Conservation (phyloP, 2,329 filamentous ascomycete genomes). For the Xylaria sp. region DNA sequence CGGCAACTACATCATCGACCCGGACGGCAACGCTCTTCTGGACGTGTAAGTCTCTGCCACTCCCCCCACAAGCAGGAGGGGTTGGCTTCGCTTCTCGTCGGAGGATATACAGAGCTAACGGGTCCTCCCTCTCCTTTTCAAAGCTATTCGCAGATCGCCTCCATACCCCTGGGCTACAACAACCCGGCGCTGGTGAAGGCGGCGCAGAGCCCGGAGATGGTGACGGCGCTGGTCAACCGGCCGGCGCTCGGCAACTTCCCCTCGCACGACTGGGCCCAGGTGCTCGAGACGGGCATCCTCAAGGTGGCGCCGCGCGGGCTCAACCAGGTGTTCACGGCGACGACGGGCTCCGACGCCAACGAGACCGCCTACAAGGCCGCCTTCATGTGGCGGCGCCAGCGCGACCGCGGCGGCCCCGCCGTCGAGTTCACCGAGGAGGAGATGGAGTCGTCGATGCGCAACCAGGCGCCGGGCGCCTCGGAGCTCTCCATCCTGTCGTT, state of each 20-base stretch:
- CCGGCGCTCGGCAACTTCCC: conserved; percentile 92
- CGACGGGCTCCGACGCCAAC: conserved; percentile 89
- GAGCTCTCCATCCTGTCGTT: conserved; percentile 86
- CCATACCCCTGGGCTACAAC: conserved; percentile 91
- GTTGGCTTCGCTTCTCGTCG: neutral
- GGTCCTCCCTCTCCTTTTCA: neutral
- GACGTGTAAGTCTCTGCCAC: conserved; percentile 61
- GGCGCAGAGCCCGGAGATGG: conserved; percentile 77
- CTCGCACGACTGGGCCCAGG: conserved; percentile 77
- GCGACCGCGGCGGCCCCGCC: conserved; percentile 75
- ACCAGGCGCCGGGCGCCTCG: conserved; percentile 75
- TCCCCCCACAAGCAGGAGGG: neutral
- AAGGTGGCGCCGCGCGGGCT: conserved; percentile 81
- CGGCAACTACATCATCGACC: conserved; percentile 80
- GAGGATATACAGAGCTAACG: conserved; percentile 12
- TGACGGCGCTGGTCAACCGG: conserved; percentile 80
- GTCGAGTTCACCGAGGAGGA: conserved; percentile 82
- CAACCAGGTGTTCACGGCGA: conserved; percentile 87
- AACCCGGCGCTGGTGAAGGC: conserved; percentile 74
- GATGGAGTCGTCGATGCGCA: conserved; percentile 75
- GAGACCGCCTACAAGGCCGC: conserved; percentile 94
- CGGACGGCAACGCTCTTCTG: conserved; percentile 72
- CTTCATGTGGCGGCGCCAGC: conserved; percentile 87
- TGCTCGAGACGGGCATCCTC: conserved; percentile 79
- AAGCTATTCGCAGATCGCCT: conserved; percentile 88